Base-by-base conservation (phyloP, 1,284 basidiomycete genomes). In the Ustilago nuda region DNA sequence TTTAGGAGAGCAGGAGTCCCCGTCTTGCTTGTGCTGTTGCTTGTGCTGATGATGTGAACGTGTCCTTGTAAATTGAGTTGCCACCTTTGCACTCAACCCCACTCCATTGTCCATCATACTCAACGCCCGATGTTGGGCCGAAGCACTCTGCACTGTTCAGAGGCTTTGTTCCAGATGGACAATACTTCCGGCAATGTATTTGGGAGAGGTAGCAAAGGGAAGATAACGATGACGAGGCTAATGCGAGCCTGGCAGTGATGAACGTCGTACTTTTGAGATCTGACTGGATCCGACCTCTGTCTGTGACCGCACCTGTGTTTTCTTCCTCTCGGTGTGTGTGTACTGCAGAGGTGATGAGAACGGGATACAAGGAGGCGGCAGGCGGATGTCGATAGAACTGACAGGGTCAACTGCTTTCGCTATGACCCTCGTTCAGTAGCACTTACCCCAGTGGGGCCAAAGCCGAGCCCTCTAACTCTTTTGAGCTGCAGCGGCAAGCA, bases 51-150 rank as follows among this genome's bases (percentile, higher is more conserved):
- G 27, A 32, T 53, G n/a, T 32, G 54, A 23, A 45, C 12, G 36
- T 33, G 32, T n/a, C 11, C 3, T 23, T 2, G 46, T 30, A 19
- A 36, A 23, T n/a, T 32, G 43, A n/a, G 56, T 58, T 36, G 50
- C 51, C 48, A 41, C 33, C 19, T 23, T 50, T 48, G 56, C 32
- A 5, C 27, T 48, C 11, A 32, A 32, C 30, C 59, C 52, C 59
- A 50, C 58, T 0, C 32, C 43, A 61, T 53, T 61, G 65, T 57
- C 30, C 53, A 41, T 56, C 65, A 57, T 67, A 51, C 33, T 36
- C 7, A n/a, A 27, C 13, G 37, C 12, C 36, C 23, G 33, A 41
- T 41, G 19, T 15, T 19, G 43, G 17, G 43, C 43, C 43, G 43
- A 45, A 19, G 43, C 43, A 45, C 43, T 19, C 43, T 19, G 43